Base-by-base conservation (phyloP, 2,329 filamentous ascomycete genomes). In the Penicillium thymicola region DNA sequence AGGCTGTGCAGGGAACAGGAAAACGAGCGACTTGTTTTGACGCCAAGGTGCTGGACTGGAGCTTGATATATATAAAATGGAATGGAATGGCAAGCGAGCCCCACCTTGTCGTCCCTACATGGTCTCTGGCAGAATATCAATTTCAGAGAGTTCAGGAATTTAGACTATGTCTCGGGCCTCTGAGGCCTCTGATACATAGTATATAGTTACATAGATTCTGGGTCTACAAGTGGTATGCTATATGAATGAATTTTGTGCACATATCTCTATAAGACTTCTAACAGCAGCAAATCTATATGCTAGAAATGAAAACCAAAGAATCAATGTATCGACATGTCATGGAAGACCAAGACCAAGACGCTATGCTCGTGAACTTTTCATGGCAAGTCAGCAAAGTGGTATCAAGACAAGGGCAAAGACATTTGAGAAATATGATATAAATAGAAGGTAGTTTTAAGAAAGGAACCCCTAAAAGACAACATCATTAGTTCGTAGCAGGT, bases 371-470 rank as follows among this genome's bases (percentile, higher is more conserved):
- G 32, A 46, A 46, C 16, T 41, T 38, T 51, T 38, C 27, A 36
- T 30, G 13, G 8, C 10, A 47, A 38, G 50, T 42, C 43, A 54
- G 21, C 21, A 38, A 23, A 47, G 36, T 41, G 54, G 30, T 43
- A 57, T 57, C 23, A 47, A 56, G 30, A 54, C 10, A 52, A 45
- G 40, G 13, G 37, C 34, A 32, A 42, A 51, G n/a, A 40, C 13
- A 36, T n/a, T n/a, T 32, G 11, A 36, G 25, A 18, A 41, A 44
- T 5, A 48, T 45, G 40, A 54, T 42, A 50, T 41, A 34, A 13
- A 14, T 30, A 36, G 38, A 55, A 40, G 53, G 13, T 40, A 41
- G 57, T 52, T 55, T 48, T 27, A 45, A 58, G 27, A 44, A 52
- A 43, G 8, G 40, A 45, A 55, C 36, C 28, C 8, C 28, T 46